Evolutionary conservation across 2,329 filamentous ascomycete species (phyloP).

Genomic region (Cladosporium sphaerospermum): DNA sequence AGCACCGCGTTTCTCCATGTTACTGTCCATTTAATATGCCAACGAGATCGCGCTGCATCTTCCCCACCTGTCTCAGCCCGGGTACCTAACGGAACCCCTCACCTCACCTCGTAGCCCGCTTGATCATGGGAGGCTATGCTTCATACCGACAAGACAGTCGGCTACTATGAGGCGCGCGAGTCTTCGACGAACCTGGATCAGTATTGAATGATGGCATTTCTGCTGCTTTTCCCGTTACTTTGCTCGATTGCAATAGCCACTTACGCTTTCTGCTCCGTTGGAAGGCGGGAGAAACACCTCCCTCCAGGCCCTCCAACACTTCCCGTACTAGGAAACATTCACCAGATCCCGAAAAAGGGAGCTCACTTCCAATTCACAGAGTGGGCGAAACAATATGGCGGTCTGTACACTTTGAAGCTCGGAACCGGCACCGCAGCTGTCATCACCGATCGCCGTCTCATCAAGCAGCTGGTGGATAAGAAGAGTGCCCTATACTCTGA

Average conservation of each 20-base stretch:
- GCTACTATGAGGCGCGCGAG: too few relatives aligned
- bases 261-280: slow-evolving; percentile 16
- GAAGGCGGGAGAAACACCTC: slow-evolving; percentile 19
- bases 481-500: slow-evolving; percentile 39
- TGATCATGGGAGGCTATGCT: too few relatives aligned
- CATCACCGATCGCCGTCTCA: slow-evolving; percentile 34
- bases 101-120: too few relatives aligned
- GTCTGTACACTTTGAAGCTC: slow-evolving; percentile 33
- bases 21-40: too few relatives aligned
- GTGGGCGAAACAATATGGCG: slow-evolving; percentile 26
- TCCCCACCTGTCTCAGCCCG: too few relatives aligned
- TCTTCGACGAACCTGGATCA: too few relatives aligned
- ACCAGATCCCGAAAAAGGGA: slow-evolving; percentile 33
- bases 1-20: too few relatives aligned
- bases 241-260: not conserved
- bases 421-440: slow-evolving; percentile 37
- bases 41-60: too few relatives aligned
- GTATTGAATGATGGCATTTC: too few relatives aligned
- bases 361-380: slow-evolving; percentile 26
- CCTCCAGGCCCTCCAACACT: slow-evolving; percentile 36
- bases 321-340: slow-evolving; percentile 39
- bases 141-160: too few relatives aligned
- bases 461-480: slow-evolving; percentile 43
- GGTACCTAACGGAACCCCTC: too few relatives aligned
- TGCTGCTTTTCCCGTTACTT: too few relatives aligned